Conservation (phyloP, 305 asterid genomes). For the Fraxinus velutina region DNA sequence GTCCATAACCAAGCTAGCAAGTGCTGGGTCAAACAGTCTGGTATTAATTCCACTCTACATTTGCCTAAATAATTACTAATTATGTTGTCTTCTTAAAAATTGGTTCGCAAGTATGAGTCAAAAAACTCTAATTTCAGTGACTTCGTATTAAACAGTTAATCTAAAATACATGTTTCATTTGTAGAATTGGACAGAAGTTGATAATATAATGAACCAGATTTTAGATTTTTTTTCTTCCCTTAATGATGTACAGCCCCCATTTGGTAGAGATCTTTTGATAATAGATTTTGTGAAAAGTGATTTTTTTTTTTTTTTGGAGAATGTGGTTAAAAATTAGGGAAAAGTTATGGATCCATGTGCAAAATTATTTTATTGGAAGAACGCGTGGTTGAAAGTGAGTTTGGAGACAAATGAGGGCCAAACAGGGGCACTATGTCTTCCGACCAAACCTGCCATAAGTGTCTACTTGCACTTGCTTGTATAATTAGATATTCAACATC, state of each 20-base stretch:
- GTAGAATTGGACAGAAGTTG: neutral
- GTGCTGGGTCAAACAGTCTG: neutral
- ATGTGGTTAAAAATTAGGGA: neutral
- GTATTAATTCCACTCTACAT: neutral
- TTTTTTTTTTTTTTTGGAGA: neutral
- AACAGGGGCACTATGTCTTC: neutral
- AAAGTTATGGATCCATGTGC: neutral
- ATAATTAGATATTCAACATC: neutral
- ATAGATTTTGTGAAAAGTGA: neutral
- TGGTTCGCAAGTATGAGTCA: conserved; percentile 4
- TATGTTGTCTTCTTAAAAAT: neutral
- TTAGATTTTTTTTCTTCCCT: neutral
- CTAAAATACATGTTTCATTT: neutral
- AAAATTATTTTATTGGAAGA: neutral
- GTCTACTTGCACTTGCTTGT: neutral
- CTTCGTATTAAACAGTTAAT: neutral
- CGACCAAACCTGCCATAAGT: neutral
- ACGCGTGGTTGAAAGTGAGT: neutral
- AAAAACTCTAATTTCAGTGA: neutral
- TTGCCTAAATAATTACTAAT: neutral
- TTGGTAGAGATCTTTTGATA: neutral
- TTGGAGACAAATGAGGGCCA: neutral
- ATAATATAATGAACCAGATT: neutral
- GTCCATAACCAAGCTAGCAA: conserved; percentile 14
- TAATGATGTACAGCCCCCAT: neutral